Evolutionary conservation across 2,329 filamentous ascomycete species (phyloP).

Genomic region (Colletotrichum sp.): DNA sequence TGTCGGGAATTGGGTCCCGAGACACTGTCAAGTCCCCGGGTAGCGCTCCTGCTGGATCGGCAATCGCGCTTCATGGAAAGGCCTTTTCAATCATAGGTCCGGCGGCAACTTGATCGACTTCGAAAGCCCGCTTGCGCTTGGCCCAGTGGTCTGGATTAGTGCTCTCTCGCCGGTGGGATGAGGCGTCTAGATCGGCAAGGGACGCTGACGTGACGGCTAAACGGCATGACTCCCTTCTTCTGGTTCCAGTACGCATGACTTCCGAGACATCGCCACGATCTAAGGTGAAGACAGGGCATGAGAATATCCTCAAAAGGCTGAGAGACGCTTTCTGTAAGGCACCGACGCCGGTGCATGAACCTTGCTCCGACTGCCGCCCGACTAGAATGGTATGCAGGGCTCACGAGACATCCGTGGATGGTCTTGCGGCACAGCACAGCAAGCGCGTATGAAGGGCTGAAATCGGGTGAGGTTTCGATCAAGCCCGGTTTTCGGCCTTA

Average conservation of each 20-base stretch:
- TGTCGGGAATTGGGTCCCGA: neutral
- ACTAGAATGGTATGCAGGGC: neutral
- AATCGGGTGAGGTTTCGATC: neutral
- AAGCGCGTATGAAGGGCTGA: neutral
- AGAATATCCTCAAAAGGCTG: neutral
- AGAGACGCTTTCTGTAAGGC: neutral
- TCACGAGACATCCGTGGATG: neutral
- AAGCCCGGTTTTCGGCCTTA: neutral
- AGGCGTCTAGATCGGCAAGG: neutral
- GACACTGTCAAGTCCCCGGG: neutral
- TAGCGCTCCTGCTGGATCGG: neutral
- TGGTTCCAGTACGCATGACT: neutral
- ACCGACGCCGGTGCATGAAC: neutral
- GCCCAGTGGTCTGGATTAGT: neutral
- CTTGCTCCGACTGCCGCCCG: neutral
- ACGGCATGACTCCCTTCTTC: neutral
- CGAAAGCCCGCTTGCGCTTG: neutral
- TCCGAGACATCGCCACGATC: neutral
- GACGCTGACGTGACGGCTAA: neutral
- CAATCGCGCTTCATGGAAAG: neutral
- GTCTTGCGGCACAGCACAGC: neutral
- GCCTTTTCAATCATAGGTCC: neutral
- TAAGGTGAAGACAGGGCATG: neutral
- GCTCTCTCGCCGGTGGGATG: neutral
- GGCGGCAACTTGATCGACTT: neutral